These are phyloP conservation scores for Abortiporus biennis DNA, from an alignment of 1,284 basidiomycete genomes.

Conservation along the genomic window DNA sequence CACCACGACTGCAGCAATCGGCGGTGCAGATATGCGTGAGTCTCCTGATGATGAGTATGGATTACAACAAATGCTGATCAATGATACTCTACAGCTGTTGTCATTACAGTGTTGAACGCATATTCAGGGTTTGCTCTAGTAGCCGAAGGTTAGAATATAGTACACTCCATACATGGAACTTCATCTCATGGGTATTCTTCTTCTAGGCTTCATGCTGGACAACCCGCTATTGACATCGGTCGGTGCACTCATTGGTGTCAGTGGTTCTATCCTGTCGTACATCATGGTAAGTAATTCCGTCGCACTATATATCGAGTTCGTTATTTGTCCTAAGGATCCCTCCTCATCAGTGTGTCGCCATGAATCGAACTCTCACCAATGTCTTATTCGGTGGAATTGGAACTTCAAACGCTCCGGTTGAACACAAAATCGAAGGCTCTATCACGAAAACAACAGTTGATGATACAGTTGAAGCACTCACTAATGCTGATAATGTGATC, in stretches of 20 bases:
- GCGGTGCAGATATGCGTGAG: conserved; percentile 87
- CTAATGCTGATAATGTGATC: conserved; percentile 79
- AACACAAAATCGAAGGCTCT: conserved; percentile 73
- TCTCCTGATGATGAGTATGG: conserved; percentile 10
- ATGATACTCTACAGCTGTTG: conserved; percentile 63
- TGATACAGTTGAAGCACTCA: conserved; percentile 70
- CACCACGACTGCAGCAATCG: conserved; percentile 81
- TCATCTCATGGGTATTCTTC: neutral
- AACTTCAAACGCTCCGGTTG: conserved; percentile 43
- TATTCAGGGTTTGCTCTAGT: conserved; percentile 91
- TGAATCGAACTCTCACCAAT: conserved; percentile 78
- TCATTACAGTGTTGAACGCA: conserved; percentile 83
- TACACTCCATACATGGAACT: neutral
- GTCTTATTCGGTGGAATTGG: conserved; percentile 79
- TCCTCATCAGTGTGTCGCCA: conserved; percentile 67
- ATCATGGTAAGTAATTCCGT: conserved; percentile 62
- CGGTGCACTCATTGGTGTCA: conserved; percentile 79
- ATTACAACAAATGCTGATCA: conserved; percentile 7
- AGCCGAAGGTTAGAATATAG: conserved; percentile 56
- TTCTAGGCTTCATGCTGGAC: conserved; percentile 77
- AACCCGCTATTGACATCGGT: conserved; percentile 78
- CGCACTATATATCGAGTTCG: neutral
- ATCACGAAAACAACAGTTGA: conserved; percentile 74
- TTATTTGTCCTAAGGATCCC: conserved; percentile 6
- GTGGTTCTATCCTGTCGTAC: conserved; percentile 84